Conservation (phyloP, 1,284 basidiomycete species). For the Puccinia polysora region DNA sequence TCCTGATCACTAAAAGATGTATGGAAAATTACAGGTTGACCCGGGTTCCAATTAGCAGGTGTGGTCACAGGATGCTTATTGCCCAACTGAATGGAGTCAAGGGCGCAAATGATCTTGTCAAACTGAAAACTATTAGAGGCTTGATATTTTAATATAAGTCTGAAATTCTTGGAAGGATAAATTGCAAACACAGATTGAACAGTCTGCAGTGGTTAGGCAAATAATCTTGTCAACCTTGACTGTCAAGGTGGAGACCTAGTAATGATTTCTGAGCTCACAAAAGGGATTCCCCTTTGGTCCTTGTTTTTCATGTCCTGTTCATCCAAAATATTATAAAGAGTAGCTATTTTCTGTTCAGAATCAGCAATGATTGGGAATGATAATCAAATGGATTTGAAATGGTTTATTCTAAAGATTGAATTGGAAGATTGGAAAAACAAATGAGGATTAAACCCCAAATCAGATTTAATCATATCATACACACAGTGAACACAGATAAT, state of each 20-base stretch:
- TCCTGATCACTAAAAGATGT: constrained; percentile 79
- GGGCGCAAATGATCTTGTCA: constrained; percentile 76
- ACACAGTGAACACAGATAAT: no score
- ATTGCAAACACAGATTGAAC: constrained; percentile 92
- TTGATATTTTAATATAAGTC: constrained; percentile 83
- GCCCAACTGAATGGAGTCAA: constrained; percentile 84
- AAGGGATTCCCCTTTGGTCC: constrained; percentile 81
- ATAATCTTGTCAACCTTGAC: constrained; percentile 51
- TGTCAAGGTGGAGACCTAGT: constrained; percentile 6
- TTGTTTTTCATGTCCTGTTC: constrained; percentile 89
- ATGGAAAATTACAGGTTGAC: constrained; percentile 91
- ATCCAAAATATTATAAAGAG: constrained; percentile 88
- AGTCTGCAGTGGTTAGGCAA: constrained; percentile 57
- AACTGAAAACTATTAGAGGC: constrained; percentile 60
- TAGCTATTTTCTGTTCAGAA: constrained; percentile 75
- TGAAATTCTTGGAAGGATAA: constrained; percentile 79
- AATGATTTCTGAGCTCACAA: constrained; percentile 57
- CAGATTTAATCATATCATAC: no score
- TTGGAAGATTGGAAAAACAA: background rate
- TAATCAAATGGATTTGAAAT: constrained; percentile 1
- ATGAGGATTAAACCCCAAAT: no score
- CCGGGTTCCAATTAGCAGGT: constrained; percentile 86
- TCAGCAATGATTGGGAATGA: constrained; percentile 66
- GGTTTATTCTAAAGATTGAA: constrained; percentile 16
- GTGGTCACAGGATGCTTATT: constrained; percentile 70